Percentiles rank a stretch among this genome's conserved stretches.
Conservation (phyloP, 495 filamentous ascomycete species). For the Penicillium roqueforti region DNA sequence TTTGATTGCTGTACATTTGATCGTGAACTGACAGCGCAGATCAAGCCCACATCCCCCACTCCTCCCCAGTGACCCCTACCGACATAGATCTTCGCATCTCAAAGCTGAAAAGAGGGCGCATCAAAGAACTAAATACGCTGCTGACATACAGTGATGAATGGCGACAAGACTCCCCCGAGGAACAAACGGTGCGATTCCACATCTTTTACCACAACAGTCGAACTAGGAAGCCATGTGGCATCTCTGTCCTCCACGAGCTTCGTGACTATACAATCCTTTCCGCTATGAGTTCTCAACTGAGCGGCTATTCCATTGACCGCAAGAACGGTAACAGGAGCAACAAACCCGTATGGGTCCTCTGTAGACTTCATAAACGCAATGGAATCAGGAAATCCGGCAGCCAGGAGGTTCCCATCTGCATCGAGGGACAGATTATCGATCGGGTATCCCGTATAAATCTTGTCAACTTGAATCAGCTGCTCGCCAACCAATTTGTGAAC, state of each 20-base stretch:
- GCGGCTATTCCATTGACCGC: background rate
- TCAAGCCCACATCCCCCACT: background rate
- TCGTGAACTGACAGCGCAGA: background rate
- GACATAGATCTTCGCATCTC: background rate
- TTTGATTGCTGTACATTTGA: background rate
- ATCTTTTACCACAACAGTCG: background rate
- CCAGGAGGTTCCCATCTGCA: conserved; percentile 33
- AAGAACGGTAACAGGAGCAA: background rate
- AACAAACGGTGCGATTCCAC: conserved; percentile 10
- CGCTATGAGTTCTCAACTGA: background rate
- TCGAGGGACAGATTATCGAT: conserved; percentile 38
- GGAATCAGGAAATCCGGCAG: conserved; percentile 25
- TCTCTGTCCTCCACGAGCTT: background rate
- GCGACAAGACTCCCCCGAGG: conserved; percentile 8
- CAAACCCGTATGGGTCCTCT: background rate
- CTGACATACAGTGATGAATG: conserved; percentile 11
- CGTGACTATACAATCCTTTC: background rate
- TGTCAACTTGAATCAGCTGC: background rate
- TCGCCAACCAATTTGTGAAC: background rate
- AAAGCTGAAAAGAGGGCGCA: background rate
- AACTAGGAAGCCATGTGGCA: background rate
- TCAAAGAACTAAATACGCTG: background rate
- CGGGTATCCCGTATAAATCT: background rate
- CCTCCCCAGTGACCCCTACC: background rate
- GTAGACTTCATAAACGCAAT: conserved; percentile 10